Percentiles rank a stretch among this genome's conserved stretches.
These are phyloP conservation scores for Trifolium fragiferum DNA, from an alignment of 306 rosid species.

Conservation along the genomic window DNA sequence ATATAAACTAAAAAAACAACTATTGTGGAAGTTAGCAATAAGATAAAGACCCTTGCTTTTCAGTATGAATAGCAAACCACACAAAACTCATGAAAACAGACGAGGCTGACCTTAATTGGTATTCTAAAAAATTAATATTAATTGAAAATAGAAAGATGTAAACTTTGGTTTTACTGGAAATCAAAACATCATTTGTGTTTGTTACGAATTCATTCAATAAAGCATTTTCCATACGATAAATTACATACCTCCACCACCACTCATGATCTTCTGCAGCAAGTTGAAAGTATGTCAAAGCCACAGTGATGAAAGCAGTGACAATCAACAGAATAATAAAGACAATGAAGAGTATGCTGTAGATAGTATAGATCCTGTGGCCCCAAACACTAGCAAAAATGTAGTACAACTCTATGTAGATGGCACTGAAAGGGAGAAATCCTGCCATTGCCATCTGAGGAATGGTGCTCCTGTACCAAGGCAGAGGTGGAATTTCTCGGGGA, in stretches of 20 bases:
- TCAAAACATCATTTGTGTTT: neutral
- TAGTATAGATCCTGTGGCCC: constrained; percentile 98
- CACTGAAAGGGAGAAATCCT: constrained; percentile 97
- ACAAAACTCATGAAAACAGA: neutral
- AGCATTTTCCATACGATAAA: constrained; percentile 1
- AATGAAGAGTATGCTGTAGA: constrained; percentile 94
- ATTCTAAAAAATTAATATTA: neutral
- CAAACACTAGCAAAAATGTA: constrained; percentile 97
- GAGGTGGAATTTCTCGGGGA: constrained; percentile 88
- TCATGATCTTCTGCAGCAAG: constrained; percentile 99
- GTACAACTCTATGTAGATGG: constrained; percentile 95
- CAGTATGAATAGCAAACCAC: neutral
- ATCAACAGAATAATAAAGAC: constrained; percentile 92
- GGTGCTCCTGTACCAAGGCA: constrained; percentile 92
- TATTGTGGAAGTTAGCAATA: neutral
- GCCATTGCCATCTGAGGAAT: constrained; percentile 99
- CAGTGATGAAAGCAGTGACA: constrained; percentile 97
- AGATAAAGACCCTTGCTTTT: neutral
- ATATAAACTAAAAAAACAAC: neutral
- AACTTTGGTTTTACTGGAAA: neutral
- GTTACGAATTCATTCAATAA: neutral
- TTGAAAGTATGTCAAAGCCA: constrained; percentile 97
- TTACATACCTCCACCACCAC: constrained; percentile 98
- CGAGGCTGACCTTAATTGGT: neutral
- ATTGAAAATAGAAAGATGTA: neutral